Conservation (phyloP, 148 eudicot genomes). For the Oxyria digyna region DNA sequence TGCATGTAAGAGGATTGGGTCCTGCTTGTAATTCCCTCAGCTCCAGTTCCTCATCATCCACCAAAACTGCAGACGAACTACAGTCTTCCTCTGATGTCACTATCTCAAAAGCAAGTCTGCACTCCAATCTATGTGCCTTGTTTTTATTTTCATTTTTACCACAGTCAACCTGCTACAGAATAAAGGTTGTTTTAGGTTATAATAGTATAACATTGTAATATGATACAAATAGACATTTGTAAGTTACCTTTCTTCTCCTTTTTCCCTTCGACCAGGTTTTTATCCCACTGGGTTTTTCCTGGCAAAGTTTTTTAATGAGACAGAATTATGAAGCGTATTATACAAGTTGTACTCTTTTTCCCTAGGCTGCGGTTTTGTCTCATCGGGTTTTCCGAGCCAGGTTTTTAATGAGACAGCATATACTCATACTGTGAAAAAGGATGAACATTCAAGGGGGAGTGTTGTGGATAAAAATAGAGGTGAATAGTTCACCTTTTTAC, state of each 20-base stretch:
- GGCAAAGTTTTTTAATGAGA: too few relatives aligned
- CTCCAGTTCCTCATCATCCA: constrained; percentile 97
- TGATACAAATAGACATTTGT: neutral
- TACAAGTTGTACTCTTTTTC: too few relatives aligned
- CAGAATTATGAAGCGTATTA: too few relatives aligned
- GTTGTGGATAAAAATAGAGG: too few relatives aligned
- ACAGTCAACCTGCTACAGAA: constrained; percentile 28
- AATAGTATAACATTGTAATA: constrained; percentile 6
- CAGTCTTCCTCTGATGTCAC: constrained; percentile 27
- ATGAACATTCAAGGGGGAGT: too few relatives aligned
- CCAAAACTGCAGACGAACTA: constrained; percentile 28
- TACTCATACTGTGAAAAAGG: too few relatives aligned
- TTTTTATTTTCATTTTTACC: constrained; percentile 27
- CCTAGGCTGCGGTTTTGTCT: too few relatives aligned
- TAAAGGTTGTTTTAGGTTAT: neutral
- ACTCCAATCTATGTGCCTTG: constrained; percentile 38
- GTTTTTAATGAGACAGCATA: too few relatives aligned
- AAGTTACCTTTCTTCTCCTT: constrained; percentile 43
- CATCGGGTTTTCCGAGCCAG: too few relatives aligned
- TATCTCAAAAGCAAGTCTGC: constrained; percentile 56
- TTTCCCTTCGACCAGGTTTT: too few relatives aligned
- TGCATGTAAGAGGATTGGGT: constrained; percentile 54
- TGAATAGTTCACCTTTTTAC: too few relatives aligned
- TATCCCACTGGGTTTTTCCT: too few relatives aligned
- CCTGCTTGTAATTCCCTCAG: constrained; percentile 63